phyloP scores from a whole-genome alignment of 2,329 filamentous ascomycete species.

The Metarhizium anisopliae region DNA sequence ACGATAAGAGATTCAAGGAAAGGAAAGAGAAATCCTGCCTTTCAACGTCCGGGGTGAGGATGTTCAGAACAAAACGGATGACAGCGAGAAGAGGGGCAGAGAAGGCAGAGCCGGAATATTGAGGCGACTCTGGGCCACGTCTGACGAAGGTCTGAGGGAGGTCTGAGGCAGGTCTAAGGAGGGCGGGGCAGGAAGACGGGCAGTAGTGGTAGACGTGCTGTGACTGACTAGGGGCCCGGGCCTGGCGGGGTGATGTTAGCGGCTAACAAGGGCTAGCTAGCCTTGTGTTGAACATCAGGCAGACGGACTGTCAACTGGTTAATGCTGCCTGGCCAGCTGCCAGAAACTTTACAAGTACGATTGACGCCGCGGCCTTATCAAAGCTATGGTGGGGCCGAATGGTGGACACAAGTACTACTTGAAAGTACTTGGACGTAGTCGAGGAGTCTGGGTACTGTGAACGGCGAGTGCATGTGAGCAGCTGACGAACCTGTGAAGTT shows the following conservation, averaged over 20 bases:
- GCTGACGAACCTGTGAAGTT: too few relatives aligned
- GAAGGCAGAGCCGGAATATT: background rate
- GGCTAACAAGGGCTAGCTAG: background rate
- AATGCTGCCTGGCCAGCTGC: background rate
- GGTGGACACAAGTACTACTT: too few relatives aligned
- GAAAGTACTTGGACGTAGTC: too few relatives aligned
- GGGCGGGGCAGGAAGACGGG: constrained; percentile 1
- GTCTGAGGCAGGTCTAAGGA: background rate
- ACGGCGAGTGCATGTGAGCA: too few relatives aligned
- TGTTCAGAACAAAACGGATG: background rate
- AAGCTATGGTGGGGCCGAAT: background rate
- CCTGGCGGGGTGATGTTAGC: background rate
- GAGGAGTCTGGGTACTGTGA: too few relatives aligned
- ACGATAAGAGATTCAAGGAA: background rate
- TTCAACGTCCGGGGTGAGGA: background rate
- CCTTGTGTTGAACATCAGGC: background rate
- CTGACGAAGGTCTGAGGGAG: background rate
- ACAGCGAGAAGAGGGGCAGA: constrained; percentile 1
- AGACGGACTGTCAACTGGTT: background rate
- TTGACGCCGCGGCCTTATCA: background rate
- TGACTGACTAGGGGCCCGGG: background rate
- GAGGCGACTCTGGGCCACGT: background rate
- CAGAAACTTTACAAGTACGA: background rate
- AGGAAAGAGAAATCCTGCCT: background rate
- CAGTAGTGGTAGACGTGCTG: background rate